Conservation (phyloP, 768 basidiomycete genomes). For the Lyophyllum semitale region DNA sequence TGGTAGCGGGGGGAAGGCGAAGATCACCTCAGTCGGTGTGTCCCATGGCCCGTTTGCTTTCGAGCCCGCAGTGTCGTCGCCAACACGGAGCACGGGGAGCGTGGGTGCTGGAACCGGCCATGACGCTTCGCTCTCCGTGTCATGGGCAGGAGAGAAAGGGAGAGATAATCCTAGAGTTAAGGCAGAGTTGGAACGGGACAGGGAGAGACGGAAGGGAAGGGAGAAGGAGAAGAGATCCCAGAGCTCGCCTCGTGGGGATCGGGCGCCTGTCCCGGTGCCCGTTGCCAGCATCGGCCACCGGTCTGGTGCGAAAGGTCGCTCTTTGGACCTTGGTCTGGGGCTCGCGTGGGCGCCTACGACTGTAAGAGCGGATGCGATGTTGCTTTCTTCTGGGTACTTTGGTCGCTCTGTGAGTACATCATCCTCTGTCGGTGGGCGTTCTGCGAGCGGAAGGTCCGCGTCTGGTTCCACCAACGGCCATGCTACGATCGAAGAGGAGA, state of each 20-base stretch:
- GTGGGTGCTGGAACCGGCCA: conserved; percentile 24
- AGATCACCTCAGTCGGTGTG: conserved; percentile 34
- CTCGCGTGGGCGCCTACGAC: conserved; percentile 73
- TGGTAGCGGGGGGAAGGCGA: conserved; percentile 30
- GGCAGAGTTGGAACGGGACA: conserved; percentile 22
- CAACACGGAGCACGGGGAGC: conserved; percentile 38
- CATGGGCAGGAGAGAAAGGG: conserved; percentile 21
- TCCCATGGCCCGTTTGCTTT: conserved; percentile 69
- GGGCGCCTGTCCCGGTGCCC: conserved; percentile 32
- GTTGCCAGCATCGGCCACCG: conserved; percentile 36
- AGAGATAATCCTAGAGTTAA: conserved; percentile 12
- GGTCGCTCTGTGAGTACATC: conserved; percentile 32
- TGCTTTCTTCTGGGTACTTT: conserved; percentile 48
- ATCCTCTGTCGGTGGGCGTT: conserved; percentile 21
- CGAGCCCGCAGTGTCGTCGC: conserved; percentile 64
- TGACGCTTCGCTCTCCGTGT: conserved; percentile 14
- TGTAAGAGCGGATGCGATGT: conserved; percentile 65
- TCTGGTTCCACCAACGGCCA: conserved; percentile 25
- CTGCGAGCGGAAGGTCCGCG: conserved; percentile 16
- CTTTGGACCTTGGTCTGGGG: conserved; percentile 69
- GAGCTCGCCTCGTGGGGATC: conserved; percentile 26
- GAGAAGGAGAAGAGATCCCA: conserved; percentile 25
- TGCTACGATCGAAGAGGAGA: conserved; percentile 15
- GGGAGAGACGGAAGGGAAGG: conserved; percentile 31
- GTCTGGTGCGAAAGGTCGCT: conserved; percentile 63